Conservation (phyloP, 495 filamentous ascomycete species). For the Collariella sp. region DNA sequence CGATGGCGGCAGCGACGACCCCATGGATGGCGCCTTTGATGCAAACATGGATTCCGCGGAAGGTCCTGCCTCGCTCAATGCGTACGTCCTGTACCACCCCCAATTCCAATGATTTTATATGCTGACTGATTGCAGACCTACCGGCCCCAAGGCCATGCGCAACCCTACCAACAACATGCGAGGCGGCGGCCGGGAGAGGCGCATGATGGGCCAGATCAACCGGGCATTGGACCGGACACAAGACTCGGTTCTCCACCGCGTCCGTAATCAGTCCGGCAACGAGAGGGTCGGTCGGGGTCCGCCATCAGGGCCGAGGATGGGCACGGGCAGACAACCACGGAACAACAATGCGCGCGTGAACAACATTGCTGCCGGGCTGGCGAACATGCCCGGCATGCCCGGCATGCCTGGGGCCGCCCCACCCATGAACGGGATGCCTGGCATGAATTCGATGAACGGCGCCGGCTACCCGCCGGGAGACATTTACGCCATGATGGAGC, state of each 20-base stretch:
- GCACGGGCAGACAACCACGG: conserved; percentile 46
- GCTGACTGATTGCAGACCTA: conserved; percentile 56
- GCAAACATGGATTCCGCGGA: conserved; percentile 56
- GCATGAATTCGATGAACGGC: conserved; percentile 28
- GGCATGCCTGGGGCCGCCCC: conserved; percentile 27
- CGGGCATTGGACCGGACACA: conserved; percentile 71
- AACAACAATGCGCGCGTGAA: conserved; percentile 37
- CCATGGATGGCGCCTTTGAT: conserved; percentile 39
- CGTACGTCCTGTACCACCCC: conserved; percentile 50
- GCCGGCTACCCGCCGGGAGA: conserved; percentile 54
- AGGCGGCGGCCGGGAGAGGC: conserved; percentile 52
- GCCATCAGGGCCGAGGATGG: conserved; percentile 60
- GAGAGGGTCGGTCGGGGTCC: conserved; percentile 68
- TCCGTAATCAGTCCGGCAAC: conserved; percentile 60
- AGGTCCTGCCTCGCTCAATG: conserved; percentile 37
- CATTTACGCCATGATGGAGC: conserved; percentile 75
- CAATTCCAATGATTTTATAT: not conserved
- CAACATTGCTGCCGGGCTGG: conserved; percentile 37
- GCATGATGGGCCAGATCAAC: conserved; percentile 81
- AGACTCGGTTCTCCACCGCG: conserved; percentile 70
- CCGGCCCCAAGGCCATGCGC: conserved; percentile 92
- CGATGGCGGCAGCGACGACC: conserved; percentile 18
- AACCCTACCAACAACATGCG: conserved; percentile 53
- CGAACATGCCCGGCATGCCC: conserved; percentile 33
- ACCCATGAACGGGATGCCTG: conserved; percentile 25